Base-by-base conservation (phyloP, 139 green algal species). In the Coelastrella sp. region DNA sequence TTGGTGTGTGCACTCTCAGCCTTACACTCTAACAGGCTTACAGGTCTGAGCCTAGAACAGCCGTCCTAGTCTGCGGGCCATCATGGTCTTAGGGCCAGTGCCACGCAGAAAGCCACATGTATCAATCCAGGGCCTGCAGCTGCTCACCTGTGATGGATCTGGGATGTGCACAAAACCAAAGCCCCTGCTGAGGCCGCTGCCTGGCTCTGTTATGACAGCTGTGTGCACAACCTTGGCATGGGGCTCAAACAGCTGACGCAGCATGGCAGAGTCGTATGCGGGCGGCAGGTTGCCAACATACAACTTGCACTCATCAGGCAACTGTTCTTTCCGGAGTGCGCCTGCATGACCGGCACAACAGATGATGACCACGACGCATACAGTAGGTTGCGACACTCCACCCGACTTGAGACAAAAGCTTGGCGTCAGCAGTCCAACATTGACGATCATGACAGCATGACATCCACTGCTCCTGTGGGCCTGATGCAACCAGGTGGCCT, bases 111-210 rank as follows among this genome's bases (percentile, higher is more conserved):
- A 17, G 15, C 15, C 14, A 73, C 65, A 4, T 73, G 65, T 4
- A 22, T 4, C 14, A 15, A 3, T 73, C 14, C 65, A 1, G 15
- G 15, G 4, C 14, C 74, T 68, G 35, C 95, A 95, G 12, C 91
- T 61, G 14, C 75, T 59, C 6, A 97, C 96, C n/a, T 93, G 86
- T 66, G 87, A 80, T 4, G 93, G 85, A 82, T 97, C 95, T 24
- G 94, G 93, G 90, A 98, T 96, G 90, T 98, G 96, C 15, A 99
- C 94, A 87, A 99, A 99, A 15, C 97, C 97, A 91, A 97, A 99
- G 80, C 96, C 95, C 22, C 95, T 90, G 65, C 84, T 93, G 25
- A 88, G 78, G 27, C 93, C 93, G 20, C 74, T 94, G 35, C 89
- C 92, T 35, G 90, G 79, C 57, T 95, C 93, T 7, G 91, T 94